Conservation (phyloP, 208 protist species). For the Leishmania braziliensis region DNA sequence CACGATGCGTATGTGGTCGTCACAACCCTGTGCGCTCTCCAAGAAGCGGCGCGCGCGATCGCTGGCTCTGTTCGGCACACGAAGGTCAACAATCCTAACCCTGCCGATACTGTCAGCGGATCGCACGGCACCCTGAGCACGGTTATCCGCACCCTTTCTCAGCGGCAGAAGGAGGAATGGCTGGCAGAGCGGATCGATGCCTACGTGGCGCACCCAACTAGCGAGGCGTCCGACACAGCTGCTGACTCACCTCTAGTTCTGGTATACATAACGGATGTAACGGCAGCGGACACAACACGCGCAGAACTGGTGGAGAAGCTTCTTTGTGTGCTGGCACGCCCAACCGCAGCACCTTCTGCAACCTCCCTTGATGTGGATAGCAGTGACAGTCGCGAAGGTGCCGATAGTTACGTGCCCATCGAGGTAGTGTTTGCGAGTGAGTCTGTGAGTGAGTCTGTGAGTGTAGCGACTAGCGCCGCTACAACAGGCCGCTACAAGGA, state of each 20-base stretch:
- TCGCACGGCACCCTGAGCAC: not conserved
- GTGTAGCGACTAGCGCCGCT: not conserved
- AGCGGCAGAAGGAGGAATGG: constrained; percentile 4
- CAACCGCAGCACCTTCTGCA: not conserved
- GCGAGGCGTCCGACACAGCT: not conserved
- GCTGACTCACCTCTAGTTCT: constrained; percentile 26
- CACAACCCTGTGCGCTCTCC: constrained; percentile 15
- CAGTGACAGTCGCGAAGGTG: constrained; percentile 6
- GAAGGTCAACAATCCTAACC: not conserved
- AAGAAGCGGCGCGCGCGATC: constrained; percentile 12
- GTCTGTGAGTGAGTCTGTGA: not conserved
- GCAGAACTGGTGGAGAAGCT: constrained; percentile 15
- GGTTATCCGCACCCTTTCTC: constrained; percentile 8
- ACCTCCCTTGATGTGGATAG: not conserved
- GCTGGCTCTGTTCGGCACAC: not conserved
- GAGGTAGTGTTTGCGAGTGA: constrained; percentile 42
- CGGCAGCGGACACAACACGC: constrained; percentile 1
- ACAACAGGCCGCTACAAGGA: not conserved
- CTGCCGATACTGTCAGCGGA: not conserved
- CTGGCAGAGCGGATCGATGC: not conserved
- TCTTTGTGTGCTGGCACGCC: constrained; percentile 1
- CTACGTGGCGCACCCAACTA: not conserved
- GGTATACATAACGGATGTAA: constrained; percentile 27
- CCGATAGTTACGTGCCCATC: constrained; percentile 15
- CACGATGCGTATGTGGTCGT: constrained; percentile 26